Base-by-base conservation (phyloP, 23 red algal genomes). In the Gracilaria domingensis region DNA sequence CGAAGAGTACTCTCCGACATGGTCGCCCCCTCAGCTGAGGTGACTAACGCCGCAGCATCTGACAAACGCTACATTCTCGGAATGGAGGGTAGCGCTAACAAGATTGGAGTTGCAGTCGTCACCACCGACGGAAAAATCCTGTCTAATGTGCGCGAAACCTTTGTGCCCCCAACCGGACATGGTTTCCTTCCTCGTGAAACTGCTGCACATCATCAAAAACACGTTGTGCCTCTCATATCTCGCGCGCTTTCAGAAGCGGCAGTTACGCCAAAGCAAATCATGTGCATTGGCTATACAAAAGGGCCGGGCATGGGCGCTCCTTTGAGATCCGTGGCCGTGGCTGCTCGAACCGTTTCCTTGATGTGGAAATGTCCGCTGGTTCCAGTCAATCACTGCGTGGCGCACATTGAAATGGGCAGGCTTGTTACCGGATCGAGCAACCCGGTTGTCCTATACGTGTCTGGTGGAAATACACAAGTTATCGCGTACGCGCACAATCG, bases 341-440 rank as follows among this genome's bases (percentile, higher is more conserved):
- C 94, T 35, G 97, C 97, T 21, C 90, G 97, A 28, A 94, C 86
- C 12, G 54, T 99, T 17, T 75, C 97, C 0, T 86, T 81, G 23
- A 60, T 99, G 64, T 96, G 86, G 83, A 29, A 75, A 16, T 69
- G 88, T 29, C 97, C 97, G 0, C 38, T 99, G 38, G 89, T 96
- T 44, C 93, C 88, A 17, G 97, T 99, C 55, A 99, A 99, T 69
- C 97, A 99, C 76, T 99, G 97, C 66, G 94, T 99, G 9, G 97
- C 93, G 53, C 97, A 99, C 75, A 96, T 99, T 75, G 97, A 99
- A 87, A 99, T 99, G 97, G 97, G 97, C 20, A 79, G 97, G 34
- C 79, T 99, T 26, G 93, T 99, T 17, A 99, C 97, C 42, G 88
- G 57, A 3, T 95, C 94, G 1, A 42, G 11, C 1, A 85, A 99